Evolutionary conservation across 352 stramenopile genomes (phyloP), one percentile per base, ranked within the genome.

Genomic region (Phytophthora pisi): DNA sequence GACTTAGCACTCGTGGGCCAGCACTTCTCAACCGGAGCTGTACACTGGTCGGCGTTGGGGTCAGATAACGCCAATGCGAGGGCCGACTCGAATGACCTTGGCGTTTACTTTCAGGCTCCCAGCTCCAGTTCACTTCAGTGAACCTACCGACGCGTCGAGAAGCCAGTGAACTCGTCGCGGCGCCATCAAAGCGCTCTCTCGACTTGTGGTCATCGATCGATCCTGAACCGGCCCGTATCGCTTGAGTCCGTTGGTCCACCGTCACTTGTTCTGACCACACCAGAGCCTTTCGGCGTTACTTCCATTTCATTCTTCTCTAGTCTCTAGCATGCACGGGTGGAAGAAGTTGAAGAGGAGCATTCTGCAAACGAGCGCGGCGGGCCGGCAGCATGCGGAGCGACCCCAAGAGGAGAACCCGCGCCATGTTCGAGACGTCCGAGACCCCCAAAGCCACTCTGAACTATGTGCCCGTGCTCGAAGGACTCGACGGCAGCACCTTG

Each of bases 401-500:
- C 30, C 23, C 60, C 15, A 74, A 66, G 58, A 42, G 51, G 26
- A 68, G 54, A 47, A 43, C 49, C 2, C 59, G 65, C 24, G 51
- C 51, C 16, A 51, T 55, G 46, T 31, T 65, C 9, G 59, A 70
- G 8, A 4, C 30, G 6, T 16, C 42, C 1, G 38, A 58, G 4
- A 70, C 69, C 6, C 65, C 65, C 7, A 74, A 71, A 26, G 36
- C 42, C 28, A 70, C 52, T 30, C 69, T 60, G 18, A 67, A 64
- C 47, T 64, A 65, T 55, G 16, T 77, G 8, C 70, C 70, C 3
- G 70, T 77, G 18, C 70, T 77, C 31, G 70, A 77, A 65, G 65
- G 61, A 4, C 36, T 70, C 15, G 62, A 66, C 9, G 52, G 54
- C 15, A 73, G 54, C 51, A 34, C 54, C 18, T 53, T 71, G 30